phyloP scores from a whole-genome alignment of 2,329 filamentous ascomycete genomes.

The Amesomyces nigricolor region DNA sequence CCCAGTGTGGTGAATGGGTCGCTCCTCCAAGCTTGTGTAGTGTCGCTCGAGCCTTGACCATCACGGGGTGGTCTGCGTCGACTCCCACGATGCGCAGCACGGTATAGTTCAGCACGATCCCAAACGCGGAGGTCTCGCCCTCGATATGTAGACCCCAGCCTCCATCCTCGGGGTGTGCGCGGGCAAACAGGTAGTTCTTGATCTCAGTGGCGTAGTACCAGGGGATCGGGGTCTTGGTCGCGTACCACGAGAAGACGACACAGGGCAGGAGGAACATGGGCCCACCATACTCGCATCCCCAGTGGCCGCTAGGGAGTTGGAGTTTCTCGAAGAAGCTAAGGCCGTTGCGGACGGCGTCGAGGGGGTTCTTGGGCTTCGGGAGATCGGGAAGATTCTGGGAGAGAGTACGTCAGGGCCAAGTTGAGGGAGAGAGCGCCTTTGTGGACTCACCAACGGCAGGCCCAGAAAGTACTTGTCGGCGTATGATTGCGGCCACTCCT shows the following conservation, averaged over 20 bases:
- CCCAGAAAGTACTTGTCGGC: slow-evolving; percentile 90
- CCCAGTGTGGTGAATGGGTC: slow-evolving; percentile 82
- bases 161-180: slow-evolving; percentile 81
- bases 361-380: slow-evolving; percentile 62
- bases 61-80: slow-evolving; percentile 72
- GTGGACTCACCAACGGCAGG: slow-evolving; percentile 70
- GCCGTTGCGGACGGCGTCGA: slow-evolving; percentile 76
- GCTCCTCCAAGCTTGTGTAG: slow-evolving; percentile 84
- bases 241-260: slow-evolving; percentile 78
- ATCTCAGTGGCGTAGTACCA: slow-evolving; percentile 79
- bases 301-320: slow-evolving; percentile 83
- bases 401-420: slow-evolving; percentile 3
- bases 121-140: slow-evolving; percentile 85
- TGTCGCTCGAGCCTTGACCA: slow-evolving; percentile 77
- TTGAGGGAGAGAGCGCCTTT: too few relatives aligned
- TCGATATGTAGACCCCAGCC: slow-evolving; percentile 97
- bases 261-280: slow-evolving; percentile 94
- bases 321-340: slow-evolving; percentile 84
- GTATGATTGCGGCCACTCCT: slow-evolving; percentile 76
- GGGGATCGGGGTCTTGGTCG: slow-evolving; percentile 81
- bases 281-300: slow-evolving; percentile 96
- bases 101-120: slow-evolving; percentile 83
- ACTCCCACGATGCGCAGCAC: slow-evolving; percentile 75
- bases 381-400: slow-evolving; percentile 67
- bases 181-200: slow-evolving; percentile 82